phyloP scores from a whole-genome alignment of 768 basidiomycete genomes.

The Tylopilus intermedius region DNA sequence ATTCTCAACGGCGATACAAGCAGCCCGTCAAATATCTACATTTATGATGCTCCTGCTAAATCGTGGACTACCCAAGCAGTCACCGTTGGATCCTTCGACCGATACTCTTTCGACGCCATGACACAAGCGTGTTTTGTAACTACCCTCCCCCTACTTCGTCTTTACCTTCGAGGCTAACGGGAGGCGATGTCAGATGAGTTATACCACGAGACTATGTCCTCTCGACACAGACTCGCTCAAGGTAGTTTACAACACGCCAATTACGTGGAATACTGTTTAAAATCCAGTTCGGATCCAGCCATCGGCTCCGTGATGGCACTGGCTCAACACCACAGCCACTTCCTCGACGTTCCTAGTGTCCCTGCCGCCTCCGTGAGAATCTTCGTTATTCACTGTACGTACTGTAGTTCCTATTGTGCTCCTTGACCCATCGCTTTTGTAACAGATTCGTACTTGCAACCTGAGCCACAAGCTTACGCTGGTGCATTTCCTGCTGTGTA shows the following conservation, averaged over 20 bases:
- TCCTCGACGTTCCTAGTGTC: slow-evolving; percentile 65
- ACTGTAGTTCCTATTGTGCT: too few species aligned
- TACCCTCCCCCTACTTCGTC: not conserved
- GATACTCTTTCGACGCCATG: slow-evolving; percentile 65
- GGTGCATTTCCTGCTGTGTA: slow-evolving; percentile 59
- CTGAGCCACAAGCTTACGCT: slow-evolving; percentile 56
- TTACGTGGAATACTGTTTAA: slow-evolving; percentile 47
- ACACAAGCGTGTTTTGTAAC: slow-evolving; percentile 85
- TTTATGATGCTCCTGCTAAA: slow-evolving; percentile 68
- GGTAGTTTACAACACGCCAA: slow-evolving; percentile 49
- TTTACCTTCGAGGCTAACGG: slow-evolving; percentile 5
- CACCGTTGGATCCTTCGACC: slow-evolving; percentile 53
- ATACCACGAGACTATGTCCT: slow-evolving; percentile 58
- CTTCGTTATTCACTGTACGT: slow-evolving; percentile 85
- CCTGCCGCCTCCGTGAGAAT: slow-evolving; percentile 71
- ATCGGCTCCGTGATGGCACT: slow-evolving; percentile 71
- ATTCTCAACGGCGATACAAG: slow-evolving; percentile 72
- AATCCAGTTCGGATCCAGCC: slow-evolving; percentile 44
- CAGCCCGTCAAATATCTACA: slow-evolving; percentile 67
- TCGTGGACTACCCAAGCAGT: slow-evolving; percentile 76
- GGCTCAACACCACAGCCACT: slow-evolving; percentile 78
- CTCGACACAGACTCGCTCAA: slow-evolving; percentile 68
- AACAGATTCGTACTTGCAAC: slow-evolving; percentile 76
- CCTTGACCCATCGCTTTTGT: not conserved
- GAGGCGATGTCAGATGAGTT: slow-evolving; percentile 51